phyloP scores from a whole-genome alignment of 768 basidiomycete genomes.

The Termitomyces sp. region DNA sequence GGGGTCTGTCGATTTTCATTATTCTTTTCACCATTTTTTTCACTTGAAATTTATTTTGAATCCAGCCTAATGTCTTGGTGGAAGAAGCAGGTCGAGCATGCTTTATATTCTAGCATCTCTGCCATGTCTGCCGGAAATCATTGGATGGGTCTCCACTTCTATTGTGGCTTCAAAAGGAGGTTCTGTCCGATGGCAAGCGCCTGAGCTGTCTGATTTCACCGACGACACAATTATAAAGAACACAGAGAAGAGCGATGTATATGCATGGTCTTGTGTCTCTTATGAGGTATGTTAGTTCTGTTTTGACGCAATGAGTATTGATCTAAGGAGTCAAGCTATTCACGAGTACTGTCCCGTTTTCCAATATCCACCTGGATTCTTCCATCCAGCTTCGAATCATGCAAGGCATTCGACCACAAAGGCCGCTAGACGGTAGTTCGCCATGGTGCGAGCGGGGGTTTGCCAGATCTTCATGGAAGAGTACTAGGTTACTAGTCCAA shows the following conservation, averaged over 20 bases:
- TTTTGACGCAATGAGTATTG: background rate
- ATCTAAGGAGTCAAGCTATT: slow-evolving; percentile 12
- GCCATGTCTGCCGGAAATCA: slow-evolving; percentile 12
- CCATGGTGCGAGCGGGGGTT: slow-evolving; percentile 10
- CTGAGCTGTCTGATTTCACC: slow-evolving; percentile 15
- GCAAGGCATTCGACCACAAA: slow-evolving; percentile 5
- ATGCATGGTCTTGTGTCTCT: slow-evolving; percentile 22
- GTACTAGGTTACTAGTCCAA: slow-evolving; percentile 17
- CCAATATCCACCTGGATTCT: slow-evolving; percentile 9
- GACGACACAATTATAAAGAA: slow-evolving; percentile 1
- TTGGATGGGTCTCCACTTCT: slow-evolving; percentile 7
- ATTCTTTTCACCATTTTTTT: background rate
- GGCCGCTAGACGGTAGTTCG: slow-evolving; percentile 4
- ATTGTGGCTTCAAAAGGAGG: slow-evolving; percentile 9
- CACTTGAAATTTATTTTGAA: background rate
- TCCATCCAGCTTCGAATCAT: slow-evolving; percentile 9
- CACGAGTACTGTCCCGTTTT: slow-evolving; percentile 17
- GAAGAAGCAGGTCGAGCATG: slow-evolving; percentile 14
- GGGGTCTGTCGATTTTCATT: background rate
- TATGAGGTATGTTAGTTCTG: slow-evolving; percentile 16
- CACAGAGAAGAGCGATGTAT: slow-evolving; percentile 19
- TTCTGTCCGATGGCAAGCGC: slow-evolving; percentile 21
- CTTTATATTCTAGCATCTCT: slow-evolving; percentile 21
- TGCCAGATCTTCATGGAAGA: slow-evolving; percentile 14
- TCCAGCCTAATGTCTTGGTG: slow-evolving; percentile 19